Percentiles rank a stretch among this genome's conserved stretches.
phyloP scores from a whole-genome alignment of 108 stramenopile species.

The Nitzschia sp. region DNA sequence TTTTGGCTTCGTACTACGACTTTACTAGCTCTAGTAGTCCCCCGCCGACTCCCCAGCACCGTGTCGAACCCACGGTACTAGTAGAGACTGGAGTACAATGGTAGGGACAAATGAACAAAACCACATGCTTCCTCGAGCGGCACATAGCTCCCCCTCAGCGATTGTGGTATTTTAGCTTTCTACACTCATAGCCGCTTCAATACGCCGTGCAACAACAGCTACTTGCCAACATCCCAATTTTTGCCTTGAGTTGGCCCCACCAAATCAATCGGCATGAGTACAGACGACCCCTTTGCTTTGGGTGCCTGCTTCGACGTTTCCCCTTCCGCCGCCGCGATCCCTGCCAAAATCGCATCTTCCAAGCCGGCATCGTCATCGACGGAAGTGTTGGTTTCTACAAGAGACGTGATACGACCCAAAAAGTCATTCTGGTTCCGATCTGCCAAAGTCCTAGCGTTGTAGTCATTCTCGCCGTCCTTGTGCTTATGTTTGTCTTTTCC shows the following conservation, averaged over 20 bases:
- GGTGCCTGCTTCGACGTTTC: not conserved
- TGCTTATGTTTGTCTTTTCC: slow-evolving; percentile 13
- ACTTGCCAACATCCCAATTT: slow-evolving; percentile 19
- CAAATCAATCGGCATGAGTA: slow-evolving; percentile 13
- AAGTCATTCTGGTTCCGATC: slow-evolving; percentile 10
- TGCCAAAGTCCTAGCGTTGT: not conserved
- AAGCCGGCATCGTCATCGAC: not conserved
- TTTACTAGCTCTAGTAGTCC: no score
- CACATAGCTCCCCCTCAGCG: no score
- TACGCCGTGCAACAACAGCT: no score
- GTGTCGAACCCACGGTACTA: no score
- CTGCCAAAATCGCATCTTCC: slow-evolving; percentile 1
- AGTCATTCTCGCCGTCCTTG: not conserved
- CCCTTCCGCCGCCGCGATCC: not conserved
- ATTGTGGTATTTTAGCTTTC: no score
- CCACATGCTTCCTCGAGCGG: no score
- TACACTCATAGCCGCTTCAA: no score
- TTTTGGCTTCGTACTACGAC: no score
- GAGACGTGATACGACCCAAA: slow-evolving; percentile 6
- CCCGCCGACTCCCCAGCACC: no score
- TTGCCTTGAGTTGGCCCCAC: not conserved
- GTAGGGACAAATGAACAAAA: no score
- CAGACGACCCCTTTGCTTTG: not conserved
- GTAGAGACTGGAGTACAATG: no score
- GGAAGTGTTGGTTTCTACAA: slow-evolving; percentile 1